A percentile compares a stretch with the other conserved stretches of the same genome.
Conservation (phyloP, 1,139 yeast genomes). For the Suhomyces taliae region DNA sequence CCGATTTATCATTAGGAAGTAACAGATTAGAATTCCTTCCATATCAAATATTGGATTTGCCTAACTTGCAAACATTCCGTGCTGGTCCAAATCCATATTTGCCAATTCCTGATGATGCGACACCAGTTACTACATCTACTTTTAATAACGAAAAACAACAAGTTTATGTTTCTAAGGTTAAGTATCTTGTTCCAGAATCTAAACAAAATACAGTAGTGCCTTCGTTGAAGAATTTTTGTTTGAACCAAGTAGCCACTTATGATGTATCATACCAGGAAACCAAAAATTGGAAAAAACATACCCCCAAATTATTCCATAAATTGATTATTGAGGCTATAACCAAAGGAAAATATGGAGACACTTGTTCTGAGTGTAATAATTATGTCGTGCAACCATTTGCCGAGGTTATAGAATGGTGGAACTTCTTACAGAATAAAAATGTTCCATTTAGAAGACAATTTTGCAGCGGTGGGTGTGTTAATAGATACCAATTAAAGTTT, state of each 20-base stretch:
- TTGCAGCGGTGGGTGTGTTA: slow-evolving; percentile 45
- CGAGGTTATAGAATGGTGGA: slow-evolving; percentile 64
- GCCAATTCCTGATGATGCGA: slow-evolving; percentile 31
- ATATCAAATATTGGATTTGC: slow-evolving; percentile 49
- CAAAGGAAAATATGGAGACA: slow-evolving; percentile 44
- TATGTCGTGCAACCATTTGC: slow-evolving; percentile 52
- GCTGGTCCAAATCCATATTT: slow-evolving; percentile 49
- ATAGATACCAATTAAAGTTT: slow-evolving; percentile 16
- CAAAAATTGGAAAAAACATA: slow-evolving; percentile 40
- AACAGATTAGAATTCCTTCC: slow-evolving; percentile 57
- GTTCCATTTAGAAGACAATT: slow-evolving; percentile 48
- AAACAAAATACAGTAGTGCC: slow-evolving; percentile 21
- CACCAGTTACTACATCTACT: slow-evolving; percentile 15
- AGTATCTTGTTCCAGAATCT: slow-evolving; percentile 13
- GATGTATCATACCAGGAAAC: slow-evolving; percentile 47
- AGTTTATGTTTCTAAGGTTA: slow-evolving; percentile 28
- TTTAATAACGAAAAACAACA: slow-evolving; percentile 13
- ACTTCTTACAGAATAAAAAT: slow-evolving; percentile 37
- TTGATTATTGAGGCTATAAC: slow-evolving; percentile 45
- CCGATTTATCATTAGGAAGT: slow-evolving; percentile 51
- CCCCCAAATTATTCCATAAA: slow-evolving; percentile 36
- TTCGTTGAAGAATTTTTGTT: slow-evolving; percentile 41
- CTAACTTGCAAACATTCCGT: slow-evolving; percentile 44
- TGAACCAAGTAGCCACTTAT: slow-evolving; percentile 46
- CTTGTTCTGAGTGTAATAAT: slow-evolving; percentile 50